Evolutionary conservation across 2,329 filamentous ascomycete species (phyloP).

Genomic region (Bipolaris bicolor): DNA sequence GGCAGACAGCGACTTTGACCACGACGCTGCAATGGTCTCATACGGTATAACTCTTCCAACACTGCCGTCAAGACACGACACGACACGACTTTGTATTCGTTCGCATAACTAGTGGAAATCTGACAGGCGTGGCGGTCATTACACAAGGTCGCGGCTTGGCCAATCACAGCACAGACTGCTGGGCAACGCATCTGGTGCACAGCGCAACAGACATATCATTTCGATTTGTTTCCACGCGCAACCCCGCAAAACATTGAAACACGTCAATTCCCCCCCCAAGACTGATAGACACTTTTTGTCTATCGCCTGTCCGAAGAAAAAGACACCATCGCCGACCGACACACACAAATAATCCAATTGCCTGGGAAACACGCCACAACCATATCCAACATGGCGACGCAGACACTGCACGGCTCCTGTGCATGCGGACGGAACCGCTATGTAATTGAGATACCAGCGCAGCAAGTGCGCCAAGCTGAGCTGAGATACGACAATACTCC

Average conservation of each 20-base stretch:
- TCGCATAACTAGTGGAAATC: background rate
- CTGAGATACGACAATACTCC: conserved; percentile 69
- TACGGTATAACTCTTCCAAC: background rate
- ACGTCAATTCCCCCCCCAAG: conserved; percentile 5
- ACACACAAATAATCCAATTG: too few relatives aligned
- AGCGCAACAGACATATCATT: conserved; percentile 15
- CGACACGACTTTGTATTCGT: background rate
- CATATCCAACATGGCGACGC: conserved; percentile 34
- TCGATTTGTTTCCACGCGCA: conserved; percentile 14
- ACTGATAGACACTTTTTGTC: background rate
- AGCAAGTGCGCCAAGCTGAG: conserved; percentile 68
- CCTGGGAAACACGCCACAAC: background rate
- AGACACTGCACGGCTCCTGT: conserved; percentile 75
- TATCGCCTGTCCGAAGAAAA: background rate
- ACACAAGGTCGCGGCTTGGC: conserved; percentile 6
- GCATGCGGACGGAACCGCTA: conserved; percentile 87
- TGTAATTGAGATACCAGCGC: conserved; percentile 70
- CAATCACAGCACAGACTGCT: conserved; percentile 19
- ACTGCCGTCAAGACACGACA: background rate
- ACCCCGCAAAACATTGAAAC: conserved; percentile 15
- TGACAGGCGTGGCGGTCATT: conserved; percentile 6
- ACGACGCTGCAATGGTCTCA: background rate
- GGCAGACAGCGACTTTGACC: background rate
- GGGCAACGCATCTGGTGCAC: conserved; percentile 9
- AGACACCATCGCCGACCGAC: background rate